Conservation (phyloP, 163 green algal genomes). For the Chlamydomonas reinhardtii region DNA sequence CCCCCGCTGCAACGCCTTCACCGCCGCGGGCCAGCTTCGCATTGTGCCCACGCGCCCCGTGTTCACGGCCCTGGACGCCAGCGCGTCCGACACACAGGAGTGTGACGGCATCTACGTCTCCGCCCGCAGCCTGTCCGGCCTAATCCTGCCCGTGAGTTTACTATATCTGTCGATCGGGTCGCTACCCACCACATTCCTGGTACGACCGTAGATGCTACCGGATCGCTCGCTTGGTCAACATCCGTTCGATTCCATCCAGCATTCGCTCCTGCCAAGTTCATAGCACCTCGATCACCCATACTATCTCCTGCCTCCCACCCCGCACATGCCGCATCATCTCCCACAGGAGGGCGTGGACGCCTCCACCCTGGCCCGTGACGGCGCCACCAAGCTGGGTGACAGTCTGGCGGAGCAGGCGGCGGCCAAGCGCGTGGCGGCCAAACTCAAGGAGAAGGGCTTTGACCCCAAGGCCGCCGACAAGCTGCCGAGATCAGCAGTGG, state of each 20-base stretch:
- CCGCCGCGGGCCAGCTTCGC: conserved; percentile 3
- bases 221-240: too few species aligned
- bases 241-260: too few species aligned
- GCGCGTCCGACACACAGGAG: too few species aligned
- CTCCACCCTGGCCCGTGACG: not conserved
- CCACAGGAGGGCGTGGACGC: not conserved
- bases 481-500: not conserved
- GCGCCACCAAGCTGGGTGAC: not conserved
- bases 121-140: not conserved
- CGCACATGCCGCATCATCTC: too few species aligned
- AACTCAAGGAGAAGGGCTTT: not conserved
- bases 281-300: too few species aligned
- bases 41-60: not conserved
- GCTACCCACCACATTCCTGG: too few species aligned
- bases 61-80: conserved; percentile 5
- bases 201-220: too few species aligned
- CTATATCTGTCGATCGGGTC: too few species aligned
- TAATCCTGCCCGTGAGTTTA: not conserved
- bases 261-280: too few species aligned
- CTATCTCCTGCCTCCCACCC: too few species aligned
- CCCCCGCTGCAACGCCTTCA: conserved; percentile 32
- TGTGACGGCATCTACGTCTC: conserved; percentile 28
- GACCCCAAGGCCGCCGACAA: not conserved
- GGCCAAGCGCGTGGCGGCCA: not conserved
- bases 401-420: not conserved